Conservation (phyloP, 805 yeast species). For the Blastobotrys muscicola region DNA sequence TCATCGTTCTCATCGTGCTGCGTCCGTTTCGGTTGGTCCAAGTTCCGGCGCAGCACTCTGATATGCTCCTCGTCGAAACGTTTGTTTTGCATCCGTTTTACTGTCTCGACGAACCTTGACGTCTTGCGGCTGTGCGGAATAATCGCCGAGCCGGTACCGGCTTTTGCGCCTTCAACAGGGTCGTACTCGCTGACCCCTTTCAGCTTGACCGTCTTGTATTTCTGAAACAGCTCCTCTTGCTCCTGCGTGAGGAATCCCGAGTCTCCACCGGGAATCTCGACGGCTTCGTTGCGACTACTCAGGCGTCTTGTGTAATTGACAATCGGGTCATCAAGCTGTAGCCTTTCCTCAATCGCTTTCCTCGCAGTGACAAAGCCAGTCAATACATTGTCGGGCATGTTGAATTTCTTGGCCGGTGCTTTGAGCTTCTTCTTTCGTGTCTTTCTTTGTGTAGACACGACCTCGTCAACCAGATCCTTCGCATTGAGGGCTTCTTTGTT, state of each 20-base stretch:
- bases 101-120: neutral
- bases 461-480: constrained; percentile 7
- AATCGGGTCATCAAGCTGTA: neutral
- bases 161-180: constrained; percentile 5
- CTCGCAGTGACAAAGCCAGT: constrained; percentile 14
- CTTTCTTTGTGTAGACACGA: neutral
- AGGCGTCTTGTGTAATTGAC: too few species aligned
- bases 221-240: neutral
- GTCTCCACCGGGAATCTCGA: too few species aligned
- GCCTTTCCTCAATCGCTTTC: neutral
- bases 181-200: constrained; percentile 4
- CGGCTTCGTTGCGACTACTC: too few species aligned
- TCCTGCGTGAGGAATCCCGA: too few species aligned
- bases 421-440: neutral
- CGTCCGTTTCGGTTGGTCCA: neutral
- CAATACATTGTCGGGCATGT: constrained; percentile 16
- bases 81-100: neutral
- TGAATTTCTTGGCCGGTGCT: constrained; percentile 8
- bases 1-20: neutral
- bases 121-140: constrained; percentile 6
- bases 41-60: constrained; percentile 1
- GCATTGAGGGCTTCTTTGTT: constrained; percentile 35
- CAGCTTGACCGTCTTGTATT: neutral
- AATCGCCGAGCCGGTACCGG: constrained; percentile 1
- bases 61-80: neutral